Conservation (phyloP, 179 eudicot genomes). For the Corrigiola litoralis region DNA sequence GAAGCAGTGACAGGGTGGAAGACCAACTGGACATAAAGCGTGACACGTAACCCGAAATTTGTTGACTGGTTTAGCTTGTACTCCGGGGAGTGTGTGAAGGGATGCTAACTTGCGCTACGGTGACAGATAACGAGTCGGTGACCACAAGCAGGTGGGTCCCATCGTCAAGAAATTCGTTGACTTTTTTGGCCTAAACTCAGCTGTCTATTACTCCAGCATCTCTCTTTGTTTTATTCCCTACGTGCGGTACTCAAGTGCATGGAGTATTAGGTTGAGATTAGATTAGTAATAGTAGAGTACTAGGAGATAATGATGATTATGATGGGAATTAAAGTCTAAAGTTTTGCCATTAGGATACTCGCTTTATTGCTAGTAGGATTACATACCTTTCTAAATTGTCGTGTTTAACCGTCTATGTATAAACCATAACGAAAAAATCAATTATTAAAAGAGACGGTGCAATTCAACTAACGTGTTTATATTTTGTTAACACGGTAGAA, state of each 20-base stretch:
- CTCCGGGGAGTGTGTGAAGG: not conserved
- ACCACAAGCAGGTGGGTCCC: slow-evolving; percentile 12
- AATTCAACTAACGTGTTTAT: no score
- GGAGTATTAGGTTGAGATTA: slow-evolving; percentile 1
- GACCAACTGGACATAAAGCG: slow-evolving; percentile 5
- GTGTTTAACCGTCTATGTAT: no score
- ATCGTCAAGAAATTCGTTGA: slow-evolving; percentile 24
- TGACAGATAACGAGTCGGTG: slow-evolving; percentile 7
- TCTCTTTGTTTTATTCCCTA: not conserved
- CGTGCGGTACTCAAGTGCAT: slow-evolving; percentile 3
- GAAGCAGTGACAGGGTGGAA: slow-evolving; percentile 15
- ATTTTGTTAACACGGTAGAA: no score
- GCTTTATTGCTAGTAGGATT: no score
- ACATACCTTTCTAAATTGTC: no score
- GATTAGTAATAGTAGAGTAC: not conserved
- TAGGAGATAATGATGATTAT: slow-evolving; percentile 18
- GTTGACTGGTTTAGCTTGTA: slow-evolving; percentile 11
- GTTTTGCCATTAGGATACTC: slow-evolving; percentile 2
- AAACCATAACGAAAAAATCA: no score
- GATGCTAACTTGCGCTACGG: slow-evolving; percentile 15
- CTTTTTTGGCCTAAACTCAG: slow-evolving; percentile 8
- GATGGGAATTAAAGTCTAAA: slow-evolving; percentile 12
- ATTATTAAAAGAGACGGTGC: no score
- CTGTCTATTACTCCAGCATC: not conserved
- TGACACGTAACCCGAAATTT: slow-evolving; percentile 22